Conservation (phyloP, 805 yeast species). For the Candida saitoana region DNA sequence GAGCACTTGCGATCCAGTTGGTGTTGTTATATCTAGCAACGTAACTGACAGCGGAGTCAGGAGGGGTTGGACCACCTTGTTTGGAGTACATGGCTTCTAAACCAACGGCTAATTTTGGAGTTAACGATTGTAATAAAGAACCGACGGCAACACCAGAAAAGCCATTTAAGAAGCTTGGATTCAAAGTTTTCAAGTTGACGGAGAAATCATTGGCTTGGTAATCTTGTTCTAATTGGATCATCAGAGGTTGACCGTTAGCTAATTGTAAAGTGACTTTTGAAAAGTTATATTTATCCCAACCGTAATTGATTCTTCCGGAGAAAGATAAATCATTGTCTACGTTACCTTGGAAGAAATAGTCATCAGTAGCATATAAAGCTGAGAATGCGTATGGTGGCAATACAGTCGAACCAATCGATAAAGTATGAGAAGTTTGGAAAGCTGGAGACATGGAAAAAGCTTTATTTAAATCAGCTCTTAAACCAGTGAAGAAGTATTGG, state of each 20-base stretch:
- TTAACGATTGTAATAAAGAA: slow-evolving; percentile 82
- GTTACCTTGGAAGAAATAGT: slow-evolving; percentile 84
- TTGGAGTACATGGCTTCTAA: slow-evolving; percentile 87
- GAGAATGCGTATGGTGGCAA: slow-evolving; percentile 89
- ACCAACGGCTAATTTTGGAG: slow-evolving; percentile 83
- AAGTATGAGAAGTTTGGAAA: slow-evolving; percentile 94
- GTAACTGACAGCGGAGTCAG: slow-evolving; percentile 87
- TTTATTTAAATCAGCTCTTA: slow-evolving; percentile 94
- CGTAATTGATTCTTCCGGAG: slow-evolving; percentile 85
- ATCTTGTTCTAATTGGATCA: slow-evolving; percentile 96
- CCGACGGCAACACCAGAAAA: slow-evolving; percentile 88
- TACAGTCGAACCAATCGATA: slow-evolving; percentile 79
- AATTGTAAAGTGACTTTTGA: slow-evolving; percentile 86
- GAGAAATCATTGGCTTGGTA: slow-evolving; percentile 86
- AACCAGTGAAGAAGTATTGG: slow-evolving; percentile 89
- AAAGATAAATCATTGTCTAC: slow-evolving; percentile 81
- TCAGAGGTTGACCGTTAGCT: slow-evolving; percentile 83
- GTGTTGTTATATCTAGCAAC: slow-evolving; percentile 85
- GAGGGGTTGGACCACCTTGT: slow-evolving; percentile 62
- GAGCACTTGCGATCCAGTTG: slow-evolving; percentile 92
- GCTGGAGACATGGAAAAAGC: slow-evolving; percentile 87
- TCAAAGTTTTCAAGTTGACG: slow-evolving; percentile 82
- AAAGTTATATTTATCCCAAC: slow-evolving; percentile 76
- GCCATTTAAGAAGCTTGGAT: slow-evolving; percentile 76
- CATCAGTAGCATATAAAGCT: slow-evolving; percentile 84